Percentiles rank a stretch among this genome's conserved stretches.
Conservation (phyloP, 305 asterid genomes). For the Nicotiana rustica region DNA sequence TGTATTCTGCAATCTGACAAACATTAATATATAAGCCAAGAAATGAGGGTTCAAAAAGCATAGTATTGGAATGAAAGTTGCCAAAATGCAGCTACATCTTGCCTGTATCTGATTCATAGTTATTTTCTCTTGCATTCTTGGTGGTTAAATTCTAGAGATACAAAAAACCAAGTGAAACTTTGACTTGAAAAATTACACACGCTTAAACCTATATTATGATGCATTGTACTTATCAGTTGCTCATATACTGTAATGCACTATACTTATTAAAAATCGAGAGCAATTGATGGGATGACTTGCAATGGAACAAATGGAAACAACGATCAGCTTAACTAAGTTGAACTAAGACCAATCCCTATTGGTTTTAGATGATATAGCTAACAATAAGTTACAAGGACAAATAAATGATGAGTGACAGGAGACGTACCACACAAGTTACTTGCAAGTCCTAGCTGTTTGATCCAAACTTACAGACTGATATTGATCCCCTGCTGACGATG, state of each 20-base stretch:
- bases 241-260: neutral
- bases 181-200: neutral
- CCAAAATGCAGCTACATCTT: neutral
- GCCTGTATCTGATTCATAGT: neutral
- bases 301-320: neutral
- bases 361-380: constrained; percentile 19
- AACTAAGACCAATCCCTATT: constrained; percentile 9
- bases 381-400: constrained; percentile 15
- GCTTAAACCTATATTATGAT: neutral
- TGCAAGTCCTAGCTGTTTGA: constrained; percentile 5
- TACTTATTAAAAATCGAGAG: neutral
- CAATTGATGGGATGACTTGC: constrained; percentile 17
- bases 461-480: constrained; percentile 18
- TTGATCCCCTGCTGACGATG: constrained; percentile 19
- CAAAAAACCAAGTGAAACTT: constrained; percentile 15
- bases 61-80: neutral
- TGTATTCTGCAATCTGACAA: constrained; percentile 35
- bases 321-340: constrained; percentile 27
- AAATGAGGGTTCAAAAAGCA: constrained; percentile 17
- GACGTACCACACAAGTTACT: constrained; percentile 35
- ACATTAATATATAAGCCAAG: constrained; percentile 21
- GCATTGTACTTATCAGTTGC: neutral
- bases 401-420: constrained; percentile 28
- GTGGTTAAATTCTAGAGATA: neutral
- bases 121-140: neutral